These are phyloP conservation scores for Angophora floribunda DNA, from an alignment of 345 rosid species.

Conservation along the genomic window DNA sequence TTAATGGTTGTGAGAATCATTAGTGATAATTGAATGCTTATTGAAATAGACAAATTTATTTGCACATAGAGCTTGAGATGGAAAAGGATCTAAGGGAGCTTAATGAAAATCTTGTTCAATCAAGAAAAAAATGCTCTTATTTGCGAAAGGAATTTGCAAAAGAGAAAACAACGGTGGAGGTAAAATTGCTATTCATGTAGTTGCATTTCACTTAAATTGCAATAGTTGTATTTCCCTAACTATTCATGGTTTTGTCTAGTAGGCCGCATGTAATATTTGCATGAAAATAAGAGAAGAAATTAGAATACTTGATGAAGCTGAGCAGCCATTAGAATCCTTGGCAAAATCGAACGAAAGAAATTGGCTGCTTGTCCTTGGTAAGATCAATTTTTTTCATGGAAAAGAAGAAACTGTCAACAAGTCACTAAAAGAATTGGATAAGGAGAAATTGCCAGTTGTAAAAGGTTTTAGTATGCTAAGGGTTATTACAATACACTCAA, in stretches of 20 bases:
- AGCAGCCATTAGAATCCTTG: too few relatives aligned
- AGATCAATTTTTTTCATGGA: not conserved
- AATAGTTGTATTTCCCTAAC: not conserved
- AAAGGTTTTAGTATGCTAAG: conserved; percentile 72
- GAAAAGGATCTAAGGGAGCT: conserved; percentile 35
- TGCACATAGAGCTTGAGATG: conserved; percentile 41
- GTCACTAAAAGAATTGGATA: conserved; percentile 52
- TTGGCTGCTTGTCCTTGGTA: conserved; percentile 54
- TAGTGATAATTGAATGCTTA: not conserved
- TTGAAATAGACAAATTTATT: not conserved
- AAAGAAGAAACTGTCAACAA: conserved; percentile 41
- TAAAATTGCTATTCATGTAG: conserved; percentile 9
- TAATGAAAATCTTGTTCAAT: conserved; percentile 21
- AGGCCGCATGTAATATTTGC: conserved; percentile 59
- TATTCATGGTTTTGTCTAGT: conserved; percentile 4
- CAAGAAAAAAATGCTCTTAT: conserved; percentile 31
- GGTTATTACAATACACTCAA: conserved; percentile 69
- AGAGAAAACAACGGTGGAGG: conserved; percentile 34
- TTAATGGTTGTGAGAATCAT: not conserved
- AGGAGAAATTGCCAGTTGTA: conserved; percentile 61
- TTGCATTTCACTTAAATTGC: not conserved
- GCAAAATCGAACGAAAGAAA: conserved; percentile 38
- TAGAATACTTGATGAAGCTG: too few relatives aligned
- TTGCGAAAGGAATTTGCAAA: conserved; percentile 43
- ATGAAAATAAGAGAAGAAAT: conserved; percentile 39